Evolutionary conservation across 2,329 filamentous ascomycete genomes (phyloP), one percentile per base, ranked within the genome.

Genomic region (Penicillium sp.): DNA sequence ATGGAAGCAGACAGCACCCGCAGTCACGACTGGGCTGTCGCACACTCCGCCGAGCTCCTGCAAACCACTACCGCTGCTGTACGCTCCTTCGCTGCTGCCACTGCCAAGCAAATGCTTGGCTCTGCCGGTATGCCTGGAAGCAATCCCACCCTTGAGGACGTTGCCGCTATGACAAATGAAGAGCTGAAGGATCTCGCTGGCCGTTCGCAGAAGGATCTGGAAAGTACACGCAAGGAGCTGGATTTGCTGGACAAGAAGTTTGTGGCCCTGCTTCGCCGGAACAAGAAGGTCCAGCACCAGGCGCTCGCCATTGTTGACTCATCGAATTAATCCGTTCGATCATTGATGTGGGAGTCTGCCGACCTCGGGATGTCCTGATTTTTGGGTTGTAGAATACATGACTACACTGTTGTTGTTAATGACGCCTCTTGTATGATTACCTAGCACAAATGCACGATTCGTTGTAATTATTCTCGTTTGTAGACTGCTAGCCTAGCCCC

Each of bases 161-260:
- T 75, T 8, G 66, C 71, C 24, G 71, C 64, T 5, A 69, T 76
- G 65, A 69, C 72, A 13, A 64, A 68, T 31, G 68, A 72, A 29
- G 69, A 72, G 32, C 57, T 76, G 23, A 65, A 67, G 35, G 57
- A 64, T 12, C 70, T 74, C 44, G 66, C 73, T 10, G 56, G 66
- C 38, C 67, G 66, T 40, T 72, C 72, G 4, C 71, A 74, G 25
- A 80, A 83, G 46, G 86, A 92, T 67, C 84, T 90, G 72, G 86
- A 90, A 57, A 75, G 76, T 8, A 80, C 91, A 58, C 83, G 84
- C 67, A 78, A 78, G 58, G 84, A 92, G 52, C 83, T 90, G 60
- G 77, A 76, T 47, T 50, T 63, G 4, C 62, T 73, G 31, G 73
- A 76, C 53, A 76, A 75, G 59, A 72, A 73, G 52, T 62, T 73